Evolutionary conservation across 2,329 filamentous ascomycete species (phyloP), one percentile per base, ranked within the genome.

Genomic region (Aspergillus niger): DNA sequence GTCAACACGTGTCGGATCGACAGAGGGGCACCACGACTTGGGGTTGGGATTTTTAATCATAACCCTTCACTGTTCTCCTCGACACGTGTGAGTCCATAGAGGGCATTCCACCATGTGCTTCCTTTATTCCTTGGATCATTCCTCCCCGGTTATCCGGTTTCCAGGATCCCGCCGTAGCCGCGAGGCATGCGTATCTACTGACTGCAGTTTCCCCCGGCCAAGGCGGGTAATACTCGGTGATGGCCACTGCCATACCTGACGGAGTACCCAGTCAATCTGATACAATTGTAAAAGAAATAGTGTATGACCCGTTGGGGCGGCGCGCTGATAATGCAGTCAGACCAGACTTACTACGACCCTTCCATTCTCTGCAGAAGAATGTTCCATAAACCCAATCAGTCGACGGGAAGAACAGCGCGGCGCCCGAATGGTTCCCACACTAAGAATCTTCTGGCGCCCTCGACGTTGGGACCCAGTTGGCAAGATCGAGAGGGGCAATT

Each of bases 1-100:
- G 22, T 28, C 24, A 49, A 49, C 44, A 49, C 44, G 44, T 49
- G 44, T 49, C 44, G 24, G 44, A 49, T 49, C 44, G 44, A 28
- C 44, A 13, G 44, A 49, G 44, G 44, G 44, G 44, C 20, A 48
- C 15, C 17, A 30, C 28, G 28, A 10, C 10, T 30, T 30, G 28
- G 28, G 28, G 28, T 30, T 30, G 28, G 5, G 32, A 15, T 36
- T 36, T 36, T 15, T 5, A 13, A 22, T 22, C 5, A 44, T 8
- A 44, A 11, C 10, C 8, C 17, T n/a, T 24, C 8, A 44, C 10
- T 13, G 3, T 44, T n/a, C 6, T 44, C 2, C 4, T 24, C 41
- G 10, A 24, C 41, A 44, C 20, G 20, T 44, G 41, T 44, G 41
- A 13, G 22, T 44, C 41, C 41, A 24, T 44, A 8, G 20, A 44